A percentile compares a stretch with the other conserved stretches of the same genome.
Evolutionary conservation across 78 protist species (phyloP).

Genomic region (Acrasis kona): DNA sequence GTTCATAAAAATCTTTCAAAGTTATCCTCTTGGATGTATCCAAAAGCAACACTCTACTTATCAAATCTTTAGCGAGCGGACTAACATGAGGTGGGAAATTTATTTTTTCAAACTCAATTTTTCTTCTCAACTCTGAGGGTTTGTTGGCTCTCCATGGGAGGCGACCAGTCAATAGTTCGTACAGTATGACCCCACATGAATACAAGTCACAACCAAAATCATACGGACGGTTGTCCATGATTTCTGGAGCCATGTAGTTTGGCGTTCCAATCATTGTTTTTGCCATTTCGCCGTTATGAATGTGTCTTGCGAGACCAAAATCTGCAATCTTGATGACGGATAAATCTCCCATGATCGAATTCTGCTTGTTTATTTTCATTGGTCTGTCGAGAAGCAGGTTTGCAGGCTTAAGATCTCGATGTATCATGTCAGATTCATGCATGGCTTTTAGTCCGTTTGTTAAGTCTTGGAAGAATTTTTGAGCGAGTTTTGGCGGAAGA

Average conservation of each 20-base stretch:
- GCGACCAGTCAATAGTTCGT: slow-evolving; percentile 19
- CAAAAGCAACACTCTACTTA: too few species aligned
- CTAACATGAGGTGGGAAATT: too few species aligned
- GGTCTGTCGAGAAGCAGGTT: slow-evolving; percentile 19
- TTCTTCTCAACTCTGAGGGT: too few species aligned
- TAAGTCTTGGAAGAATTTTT: slow-evolving; percentile 3
- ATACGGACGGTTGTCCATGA: background rate
- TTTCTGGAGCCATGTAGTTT: slow-evolving; percentile 41
- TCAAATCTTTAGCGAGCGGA: too few species aligned
- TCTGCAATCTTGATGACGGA: slow-evolving; percentile 23
- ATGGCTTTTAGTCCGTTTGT: background rate
- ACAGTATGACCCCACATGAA: slow-evolving; percentile 25
- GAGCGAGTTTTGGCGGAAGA: too few species aligned
- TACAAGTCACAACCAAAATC: slow-evolving; percentile 16
- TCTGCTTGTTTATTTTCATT: too few species aligned
- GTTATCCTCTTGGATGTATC: too few species aligned
- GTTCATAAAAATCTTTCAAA: too few species aligned
- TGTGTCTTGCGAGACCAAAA: slow-evolving; percentile 24
- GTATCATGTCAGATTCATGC: slow-evolving; percentile 13
- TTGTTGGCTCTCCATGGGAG: background rate
- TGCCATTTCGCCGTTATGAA: slow-evolving; percentile 1
- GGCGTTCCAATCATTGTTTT: slow-evolving; percentile 36
- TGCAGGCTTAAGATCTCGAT: slow-evolving; percentile 24
- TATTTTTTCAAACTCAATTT: too few species aligned
- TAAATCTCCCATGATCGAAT: background rate